Evolutionary conservation across 2,329 filamentous ascomycete genomes (phyloP).

Genomic region (Nannizziopsis arthrosporioides): DNA sequence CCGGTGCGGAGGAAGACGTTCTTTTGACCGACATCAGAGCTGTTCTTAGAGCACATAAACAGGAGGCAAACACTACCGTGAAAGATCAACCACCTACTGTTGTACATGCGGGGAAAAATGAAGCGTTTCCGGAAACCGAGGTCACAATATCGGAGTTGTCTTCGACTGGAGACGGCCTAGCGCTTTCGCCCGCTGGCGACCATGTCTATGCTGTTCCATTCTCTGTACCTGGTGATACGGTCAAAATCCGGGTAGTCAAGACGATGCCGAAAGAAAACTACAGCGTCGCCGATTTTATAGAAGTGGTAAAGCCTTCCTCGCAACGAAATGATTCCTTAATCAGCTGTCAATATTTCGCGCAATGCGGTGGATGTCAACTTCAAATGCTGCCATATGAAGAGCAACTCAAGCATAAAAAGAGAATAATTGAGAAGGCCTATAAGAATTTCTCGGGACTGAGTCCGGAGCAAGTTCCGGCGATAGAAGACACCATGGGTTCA

Average conservation of each 20-base stretch:
- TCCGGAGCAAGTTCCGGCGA: constrained; percentile 58
- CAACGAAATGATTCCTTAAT: constrained; percentile 66
- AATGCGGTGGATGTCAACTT: constrained; percentile 88
- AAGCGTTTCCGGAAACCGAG: constrained; percentile 58
- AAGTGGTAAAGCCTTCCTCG: constrained; percentile 59
- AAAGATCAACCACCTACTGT: constrained; percentile 18
- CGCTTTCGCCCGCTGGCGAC: constrained; percentile 52
- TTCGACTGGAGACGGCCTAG: constrained; percentile 85
- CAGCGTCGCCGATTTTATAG: constrained; percentile 69
- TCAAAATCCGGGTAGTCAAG: constrained; percentile 65
- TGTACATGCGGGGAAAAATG: constrained; percentile 45
- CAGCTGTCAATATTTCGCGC: constrained; percentile 73
- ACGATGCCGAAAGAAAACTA: constrained; percentile 57
- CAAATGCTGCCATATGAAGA: constrained; percentile 88
- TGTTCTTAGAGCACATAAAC: constrained; percentile 25
- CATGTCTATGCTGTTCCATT: constrained; percentile 83
- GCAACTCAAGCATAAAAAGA: constrained; percentile 73
- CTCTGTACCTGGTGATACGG: constrained; percentile 69
- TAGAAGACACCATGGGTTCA: constrained; percentile 77
- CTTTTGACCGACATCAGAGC: constrained; percentile 50
- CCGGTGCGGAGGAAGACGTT: constrained; percentile 46
- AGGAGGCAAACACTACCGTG: constrained; percentile 19
- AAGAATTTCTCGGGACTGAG: constrained; percentile 77
- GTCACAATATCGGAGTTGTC: constrained; percentile 72
- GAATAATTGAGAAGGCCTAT: constrained; percentile 83